phyloP scores from a whole-genome alignment of 108 stramenopile species.

The Chaetoceros muelleri region DNA sequence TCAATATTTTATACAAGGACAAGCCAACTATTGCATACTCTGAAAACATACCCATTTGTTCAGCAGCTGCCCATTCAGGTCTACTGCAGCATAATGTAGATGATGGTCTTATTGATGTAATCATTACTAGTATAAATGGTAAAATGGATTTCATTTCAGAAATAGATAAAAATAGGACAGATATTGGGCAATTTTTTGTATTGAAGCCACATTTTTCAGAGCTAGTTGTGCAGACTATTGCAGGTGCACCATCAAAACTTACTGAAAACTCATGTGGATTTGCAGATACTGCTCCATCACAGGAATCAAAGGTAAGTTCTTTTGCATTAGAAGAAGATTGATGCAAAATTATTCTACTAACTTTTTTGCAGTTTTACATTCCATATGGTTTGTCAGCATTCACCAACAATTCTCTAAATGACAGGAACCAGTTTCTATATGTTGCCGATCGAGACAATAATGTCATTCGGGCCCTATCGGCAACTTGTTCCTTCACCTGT shows the following conservation, averaged over 20 bases:
- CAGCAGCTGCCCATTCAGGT: slow-evolving; percentile 61
- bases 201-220: slow-evolving; percentile 14
- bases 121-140: slow-evolving; percentile 17
- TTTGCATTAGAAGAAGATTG: background rate
- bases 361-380: slow-evolving; percentile 21
- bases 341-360: background rate
- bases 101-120: slow-evolving; percentile 31
- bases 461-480: slow-evolving; percentile 57
- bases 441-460: slow-evolving; percentile 74
- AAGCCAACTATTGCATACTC: slow-evolving; percentile 32
- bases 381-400: slow-evolving; percentile 47
- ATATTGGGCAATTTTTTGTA: slow-evolving; percentile 13
- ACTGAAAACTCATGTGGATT: slow-evolving; percentile 51
- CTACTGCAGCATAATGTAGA: slow-evolving; percentile 16
- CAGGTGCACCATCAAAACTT: slow-evolving; percentile 57
- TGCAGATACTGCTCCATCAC: slow-evolving; percentile 47
- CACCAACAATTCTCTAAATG: slow-evolving; percentile 27
- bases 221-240: slow-evolving; percentile 49
- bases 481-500: slow-evolving; percentile 55
- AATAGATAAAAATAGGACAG: no score
- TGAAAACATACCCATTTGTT: slow-evolving; percentile 52
- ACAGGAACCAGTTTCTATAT: slow-evolving; percentile 23
- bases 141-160: no score
- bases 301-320: slow-evolving; percentile 19
- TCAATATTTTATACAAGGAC: background rate